Base-by-base conservation (phyloP, 1,139 yeast genomes). In the Geotrichum citri-aurantii region DNA sequence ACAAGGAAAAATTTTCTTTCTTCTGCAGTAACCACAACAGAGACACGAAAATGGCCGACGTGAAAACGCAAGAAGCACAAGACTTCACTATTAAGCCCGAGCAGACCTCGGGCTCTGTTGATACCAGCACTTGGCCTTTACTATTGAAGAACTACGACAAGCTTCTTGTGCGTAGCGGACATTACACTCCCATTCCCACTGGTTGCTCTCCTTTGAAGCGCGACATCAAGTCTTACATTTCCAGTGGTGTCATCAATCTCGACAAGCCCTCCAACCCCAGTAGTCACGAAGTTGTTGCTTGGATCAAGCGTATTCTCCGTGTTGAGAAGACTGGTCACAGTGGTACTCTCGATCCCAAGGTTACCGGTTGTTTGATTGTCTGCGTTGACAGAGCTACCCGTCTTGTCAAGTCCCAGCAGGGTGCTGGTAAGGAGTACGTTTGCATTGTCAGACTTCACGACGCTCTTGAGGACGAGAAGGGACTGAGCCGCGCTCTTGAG, bases 341-440 rank as follows among this genome's bases (percentile, higher is more conserved):
- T 59, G 99, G 99, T 79, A 93, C 99, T 65, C 83, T 93, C 74
- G 99, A 93, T 81, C 99, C 99, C 65, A 93, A 93, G 77, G 99
- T 93, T 70, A 93, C 99, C 60, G 77, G 77, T 44, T 93, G 99
- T 81, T 81, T 93, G 75, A 93, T 93, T 75, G 99, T 93, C 63
- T 93, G 99, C 83, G 82, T 93, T 68, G 99, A 93, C 76, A 85
- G 97, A 75, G 99, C 99, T 63, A 93, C 99, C 61, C 86, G 99
- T 78, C 81, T 93, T 73, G 99, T 93, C 67, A 93, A 93, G 78
- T 89, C 97, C 61, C 99, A 93, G 79, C 99, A 93, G 77, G 98
- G 99, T 78, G 99, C 99, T 57, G 99, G 99, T 82, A 93, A 93
- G 76, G 99, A 93, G 83, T 93, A 93, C 78, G 99, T 93, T 61